phyloP scores from a whole-genome alignment of 805 yeast genomes.

The Yarrowia divulgata region DNA sequence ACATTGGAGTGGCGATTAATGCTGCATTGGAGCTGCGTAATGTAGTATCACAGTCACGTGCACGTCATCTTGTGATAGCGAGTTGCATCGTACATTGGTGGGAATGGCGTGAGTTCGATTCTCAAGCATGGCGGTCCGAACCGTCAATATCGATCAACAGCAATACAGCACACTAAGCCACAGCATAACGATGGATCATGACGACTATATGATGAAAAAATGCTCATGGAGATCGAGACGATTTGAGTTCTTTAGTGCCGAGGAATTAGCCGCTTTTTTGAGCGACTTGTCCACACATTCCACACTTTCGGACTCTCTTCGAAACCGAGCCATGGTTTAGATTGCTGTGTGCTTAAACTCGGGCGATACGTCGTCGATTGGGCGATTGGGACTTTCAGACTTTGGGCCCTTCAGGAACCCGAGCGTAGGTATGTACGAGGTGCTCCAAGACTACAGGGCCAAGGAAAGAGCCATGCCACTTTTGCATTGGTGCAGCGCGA shows the following conservation, averaged over 20 bases:
- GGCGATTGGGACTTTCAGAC: conserved; percentile 7
- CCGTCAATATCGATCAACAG: too few species aligned
- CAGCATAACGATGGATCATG: background rate
- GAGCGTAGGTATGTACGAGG: conserved; percentile 1
- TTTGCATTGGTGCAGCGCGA: conserved; percentile 4
- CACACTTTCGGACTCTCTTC: background rate
- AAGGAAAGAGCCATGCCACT: background rate
- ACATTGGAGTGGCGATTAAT: conserved; percentile 31
- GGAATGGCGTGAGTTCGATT: conserved; percentile 5
- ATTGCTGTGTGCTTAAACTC: conserved; percentile 6
- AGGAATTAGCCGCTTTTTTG: conserved; percentile 15
- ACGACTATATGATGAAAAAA: background rate
- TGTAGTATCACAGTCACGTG: conserved; percentile 29
- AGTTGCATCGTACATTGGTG: background rate
- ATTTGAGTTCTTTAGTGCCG: conserved; percentile 15
- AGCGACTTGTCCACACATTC: conserved; percentile 9
- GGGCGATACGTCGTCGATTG: too few species aligned
- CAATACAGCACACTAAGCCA: background rate
- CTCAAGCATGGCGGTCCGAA: background rate
- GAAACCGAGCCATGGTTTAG: background rate
- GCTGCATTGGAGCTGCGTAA: conserved; percentile 16
- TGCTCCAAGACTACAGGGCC: background rate
- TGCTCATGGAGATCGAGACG: background rate
- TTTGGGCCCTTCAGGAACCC: conserved; percentile 25
- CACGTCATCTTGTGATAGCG: background rate